Conservation (phyloP, 208 protist species). For the Kentomonas sorsogonicus region DNA sequence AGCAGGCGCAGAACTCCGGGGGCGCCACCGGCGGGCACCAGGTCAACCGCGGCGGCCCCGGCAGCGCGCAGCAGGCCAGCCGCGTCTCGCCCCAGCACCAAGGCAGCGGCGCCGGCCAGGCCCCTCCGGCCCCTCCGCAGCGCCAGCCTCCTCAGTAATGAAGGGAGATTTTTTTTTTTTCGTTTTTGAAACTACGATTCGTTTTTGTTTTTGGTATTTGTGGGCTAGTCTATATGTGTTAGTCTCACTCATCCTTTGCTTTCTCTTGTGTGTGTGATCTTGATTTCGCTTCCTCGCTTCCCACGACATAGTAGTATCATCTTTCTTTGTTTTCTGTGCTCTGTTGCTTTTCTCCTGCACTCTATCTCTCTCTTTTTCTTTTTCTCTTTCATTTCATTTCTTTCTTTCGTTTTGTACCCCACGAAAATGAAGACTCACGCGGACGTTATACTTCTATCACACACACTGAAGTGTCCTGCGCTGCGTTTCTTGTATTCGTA, state of each 20-base stretch:
- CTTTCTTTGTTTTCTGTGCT: conserved; percentile 6
- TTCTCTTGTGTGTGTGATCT: background rate
- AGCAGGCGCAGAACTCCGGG: conserved; percentile 27
- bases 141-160: background rate
- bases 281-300: background rate
- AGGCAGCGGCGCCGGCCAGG: conserved; percentile 7
- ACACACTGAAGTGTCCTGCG: background rate
- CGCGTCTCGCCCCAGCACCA: conserved; percentile 9
- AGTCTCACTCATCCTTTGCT: background rate
- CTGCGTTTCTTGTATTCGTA: conserved; percentile 7
- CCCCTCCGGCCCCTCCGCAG: background rate
- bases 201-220: background rate
- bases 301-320: background rate
- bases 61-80: conserved; percentile 4
- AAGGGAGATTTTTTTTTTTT: background rate
- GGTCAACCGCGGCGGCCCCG: conserved; percentile 8
- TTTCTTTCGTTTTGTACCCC: background rate
- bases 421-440: no score
- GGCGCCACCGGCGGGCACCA: conserved; percentile 2
- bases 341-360: conserved; percentile 2
- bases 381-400: conserved; percentile 9
- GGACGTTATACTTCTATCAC: no score
- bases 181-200: background rate
- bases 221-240: background rate
- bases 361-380: conserved; percentile 5